phyloP scores from a whole-genome alignment of 1,139 yeast genomes.

The Meyerozyma athensensis region DNA sequence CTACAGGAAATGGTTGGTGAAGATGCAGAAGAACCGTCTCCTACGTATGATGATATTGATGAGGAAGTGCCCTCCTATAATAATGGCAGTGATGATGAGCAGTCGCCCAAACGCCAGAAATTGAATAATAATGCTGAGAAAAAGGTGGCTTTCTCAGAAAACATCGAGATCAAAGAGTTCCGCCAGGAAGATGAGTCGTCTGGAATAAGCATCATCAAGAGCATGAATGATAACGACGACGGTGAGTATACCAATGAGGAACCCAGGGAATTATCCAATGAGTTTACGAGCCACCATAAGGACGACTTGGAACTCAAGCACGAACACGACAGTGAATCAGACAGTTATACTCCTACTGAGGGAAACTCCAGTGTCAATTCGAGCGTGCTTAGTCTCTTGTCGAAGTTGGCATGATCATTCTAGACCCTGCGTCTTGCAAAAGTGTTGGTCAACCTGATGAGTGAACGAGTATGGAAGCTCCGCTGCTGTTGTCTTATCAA shows the following conservation, averaged over 20 bases:
- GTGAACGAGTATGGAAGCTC: background rate
- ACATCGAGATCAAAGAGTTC: conserved; percentile 42
- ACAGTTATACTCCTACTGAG: too few relatives aligned
- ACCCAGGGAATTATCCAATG: conserved; percentile 22
- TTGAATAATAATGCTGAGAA: conserved; percentile 16
- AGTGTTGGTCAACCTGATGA: background rate
- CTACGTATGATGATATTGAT: conserved; percentile 7
- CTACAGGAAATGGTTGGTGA: conserved; percentile 39
- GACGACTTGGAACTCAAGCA: conserved; percentile 12
- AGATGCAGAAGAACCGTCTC: background rate
- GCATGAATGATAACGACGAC: conserved; percentile 10
- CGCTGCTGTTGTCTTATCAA: background rate
- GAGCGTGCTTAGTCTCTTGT: conserved; percentile 11
- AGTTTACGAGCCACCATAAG: conserved; percentile 8
- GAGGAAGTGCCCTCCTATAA: conserved; percentile 32
- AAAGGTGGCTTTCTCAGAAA: conserved; percentile 43
- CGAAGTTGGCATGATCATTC: conserved; percentile 9
- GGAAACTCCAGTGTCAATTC: conserved; percentile 6
- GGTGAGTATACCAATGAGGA: conserved; percentile 10
- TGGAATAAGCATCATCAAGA: conserved; percentile 15
- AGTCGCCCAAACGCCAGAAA: conserved; percentile 4
- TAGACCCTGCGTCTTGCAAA: background rate
- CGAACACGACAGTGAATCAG: conserved; percentile 6
- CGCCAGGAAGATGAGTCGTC: conserved; percentile 33
- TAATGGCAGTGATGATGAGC: conserved; percentile 11